Evolutionary conservation across 768 basidiomycete genomes (phyloP).

Genomic region (Glaciozyma antarctica): DNA sequence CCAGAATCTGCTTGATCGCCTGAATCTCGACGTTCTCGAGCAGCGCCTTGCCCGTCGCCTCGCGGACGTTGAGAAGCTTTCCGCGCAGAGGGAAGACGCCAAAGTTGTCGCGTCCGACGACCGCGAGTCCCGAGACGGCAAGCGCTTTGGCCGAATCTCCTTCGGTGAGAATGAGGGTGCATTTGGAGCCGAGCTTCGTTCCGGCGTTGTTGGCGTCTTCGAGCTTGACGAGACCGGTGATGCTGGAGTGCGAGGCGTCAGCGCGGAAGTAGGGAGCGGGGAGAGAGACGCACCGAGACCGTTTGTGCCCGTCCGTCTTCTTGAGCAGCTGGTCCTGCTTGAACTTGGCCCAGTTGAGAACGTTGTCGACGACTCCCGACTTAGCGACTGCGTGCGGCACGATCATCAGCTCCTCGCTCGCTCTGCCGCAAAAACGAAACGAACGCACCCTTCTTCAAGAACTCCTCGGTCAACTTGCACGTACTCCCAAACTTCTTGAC

Average conservation of each 20-base stretch:
- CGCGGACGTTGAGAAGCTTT: constrained; percentile 92
- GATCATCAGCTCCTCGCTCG: background rate
- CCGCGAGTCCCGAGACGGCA: constrained; percentile 84
- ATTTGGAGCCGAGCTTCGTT: constrained; percentile 63
- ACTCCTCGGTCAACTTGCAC: constrained; percentile 74
- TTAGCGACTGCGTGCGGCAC: constrained; percentile 58
- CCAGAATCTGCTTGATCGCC: constrained; percentile 96
- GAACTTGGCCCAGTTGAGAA: constrained; percentile 92
- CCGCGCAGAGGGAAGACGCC: constrained; percentile 97
- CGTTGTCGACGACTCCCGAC: constrained; percentile 78
- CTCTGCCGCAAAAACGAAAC: background rate
- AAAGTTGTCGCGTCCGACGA: constrained; percentile 91
- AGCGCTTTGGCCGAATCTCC: constrained; percentile 98
- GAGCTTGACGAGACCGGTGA: constrained; percentile 83
- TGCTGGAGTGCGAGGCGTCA: constrained; percentile 44
- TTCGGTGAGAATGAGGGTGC: constrained; percentile 94
- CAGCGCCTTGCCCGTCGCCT: constrained; percentile 89
- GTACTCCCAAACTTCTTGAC: constrained; percentile 80
- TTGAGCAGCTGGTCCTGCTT: constrained; percentile 93
- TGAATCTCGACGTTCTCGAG: constrained; percentile 97
- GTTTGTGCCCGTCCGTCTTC: constrained; percentile 85
- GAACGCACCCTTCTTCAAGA: constrained; percentile 80
- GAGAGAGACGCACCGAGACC: constrained; percentile 54
- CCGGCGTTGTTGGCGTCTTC: constrained; percentile 97
- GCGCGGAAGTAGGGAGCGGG: background rate